Base-by-base conservation (phyloP, 2,329 filamentous ascomycete genomes). In the Xylaria digitata region DNA sequence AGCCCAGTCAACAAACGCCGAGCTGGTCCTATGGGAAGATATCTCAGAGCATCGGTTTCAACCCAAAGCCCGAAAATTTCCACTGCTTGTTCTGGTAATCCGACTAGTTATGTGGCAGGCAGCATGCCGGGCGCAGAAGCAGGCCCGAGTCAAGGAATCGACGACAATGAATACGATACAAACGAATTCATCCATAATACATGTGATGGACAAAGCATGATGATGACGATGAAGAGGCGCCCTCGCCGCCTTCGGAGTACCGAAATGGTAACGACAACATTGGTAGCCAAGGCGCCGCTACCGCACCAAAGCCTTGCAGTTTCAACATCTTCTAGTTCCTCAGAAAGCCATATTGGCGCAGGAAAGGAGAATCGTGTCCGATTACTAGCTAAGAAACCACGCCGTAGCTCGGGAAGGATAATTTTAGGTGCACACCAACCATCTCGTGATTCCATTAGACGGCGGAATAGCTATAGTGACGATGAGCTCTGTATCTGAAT, bases 1-100 rank as follows among this genome's bases (percentile, higher is more conserved):
- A 86, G 83, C 50, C 85, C 85, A 32, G 75, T 72, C 57, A 75
- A 76, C 54, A 72, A 69, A 63, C 68, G 60, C 3, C 66, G 42
- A 53, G 50, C 50, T 9, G 30, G 50, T 23, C 48, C 49, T 73
- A 75, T 53, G 42, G 64, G 59, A 75, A 72, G 67, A 62, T 63
- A 59, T 61, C 66, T 64, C 58, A 62, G 69, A 66, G 71, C 68
- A 61, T 70, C 64, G 23, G 70, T 55, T 59, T 64, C 46, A 52
- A 21, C 26, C 19, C 42, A 37, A 17, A 61, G 56, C 61, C 62
- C 59, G 9, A 43, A 30, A 19, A 53, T 19, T 17, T 26, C 42
- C 19, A 49, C 63, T 50, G 65, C 32, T 32, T 52, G 54, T 26
- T 43, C 64, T 48, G 45, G 56, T 54, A 68, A 60, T 64, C 58